A percentile compares a stretch with the other conserved stretches of the same genome.
These are phyloP conservation scores for Pyrenula massariospora DNA, from an alignment of 495 filamentous ascomycete species.

Conservation along the genomic window DNA sequence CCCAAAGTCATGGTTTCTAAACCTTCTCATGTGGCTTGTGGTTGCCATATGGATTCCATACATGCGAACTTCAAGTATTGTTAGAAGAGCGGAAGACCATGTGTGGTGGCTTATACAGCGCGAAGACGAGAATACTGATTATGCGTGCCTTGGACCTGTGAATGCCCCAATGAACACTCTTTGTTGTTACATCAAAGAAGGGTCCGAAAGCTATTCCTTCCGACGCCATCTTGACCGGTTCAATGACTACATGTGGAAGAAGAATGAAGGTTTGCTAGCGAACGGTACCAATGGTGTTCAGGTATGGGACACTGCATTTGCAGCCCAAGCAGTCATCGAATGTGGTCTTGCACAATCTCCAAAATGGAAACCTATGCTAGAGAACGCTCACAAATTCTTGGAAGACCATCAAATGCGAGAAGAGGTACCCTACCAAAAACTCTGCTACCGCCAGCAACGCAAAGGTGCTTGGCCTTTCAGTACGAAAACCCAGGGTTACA, in stretches of 20 bases:
- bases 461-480: slow-evolving; percentile 96
- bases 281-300: slow-evolving; percentile 97
- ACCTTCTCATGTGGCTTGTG: slow-evolving; percentile 60
- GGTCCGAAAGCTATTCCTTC: slow-evolving; percentile 64
- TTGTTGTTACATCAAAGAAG: slow-evolving; percentile 71
- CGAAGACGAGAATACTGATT: slow-evolving; percentile 89
- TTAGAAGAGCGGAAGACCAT: slow-evolving; percentile 60
- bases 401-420: slow-evolving; percentile 87
- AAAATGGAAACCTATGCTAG: slow-evolving; percentile 73
- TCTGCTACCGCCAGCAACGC: slow-evolving; percentile 81
- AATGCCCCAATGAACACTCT: slow-evolving; percentile 81
- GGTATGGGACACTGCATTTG: slow-evolving; percentile 88
- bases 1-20: slow-evolving; percentile 77
- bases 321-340: slow-evolving; percentile 69
- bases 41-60: slow-evolving; percentile 70
- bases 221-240: slow-evolving; percentile 67
- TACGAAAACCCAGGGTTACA: slow-evolving; percentile 84
- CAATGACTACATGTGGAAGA: slow-evolving; percentile 85
- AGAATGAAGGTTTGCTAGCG: slow-evolving; percentile 79
- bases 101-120: slow-evolving; percentile 66
- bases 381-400: slow-evolving; percentile 72
- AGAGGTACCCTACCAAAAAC: slow-evolving; percentile 63
- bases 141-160: slow-evolving; percentile 76
- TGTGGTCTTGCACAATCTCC: slow-evolving; percentile 67
- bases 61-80: slow-evolving; percentile 45